phyloP scores from a whole-genome alignment of 1,284 basidiomycete species.

The Leccinum fuscescens region DNA sequence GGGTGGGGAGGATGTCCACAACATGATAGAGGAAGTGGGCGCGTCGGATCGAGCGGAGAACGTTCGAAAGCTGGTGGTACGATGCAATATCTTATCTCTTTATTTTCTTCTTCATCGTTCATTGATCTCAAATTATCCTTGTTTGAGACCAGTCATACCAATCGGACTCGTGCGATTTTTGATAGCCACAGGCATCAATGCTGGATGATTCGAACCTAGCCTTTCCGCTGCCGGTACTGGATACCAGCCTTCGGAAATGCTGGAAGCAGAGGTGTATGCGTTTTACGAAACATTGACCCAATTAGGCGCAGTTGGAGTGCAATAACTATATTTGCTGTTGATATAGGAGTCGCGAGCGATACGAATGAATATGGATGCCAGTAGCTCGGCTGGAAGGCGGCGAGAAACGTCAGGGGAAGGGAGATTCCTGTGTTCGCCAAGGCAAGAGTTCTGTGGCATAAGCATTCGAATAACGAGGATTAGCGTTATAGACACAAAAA shows the following conservation, averaged over 20 bases:
- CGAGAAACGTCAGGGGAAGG: neutral
- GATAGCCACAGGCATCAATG: neutral
- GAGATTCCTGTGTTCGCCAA: neutral
- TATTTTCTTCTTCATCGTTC: neutral
- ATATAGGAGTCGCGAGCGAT: neutral
- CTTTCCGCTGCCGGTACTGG: no score
- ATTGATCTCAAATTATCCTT: neutral
- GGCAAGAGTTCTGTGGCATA: neutral
- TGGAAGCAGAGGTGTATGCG: neutral
- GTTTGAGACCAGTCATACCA: neutral
- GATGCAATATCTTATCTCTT: neutral
- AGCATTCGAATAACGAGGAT: no score
- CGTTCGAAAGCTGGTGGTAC: neutral
- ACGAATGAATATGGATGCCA: neutral
- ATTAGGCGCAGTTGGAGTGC: neutral
- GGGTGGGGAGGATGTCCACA: constrained; percentile 30
- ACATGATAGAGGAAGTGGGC: constrained; percentile 17
- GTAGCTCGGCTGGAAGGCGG: neutral
- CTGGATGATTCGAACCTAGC: neutral
- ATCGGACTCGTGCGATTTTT: neutral
- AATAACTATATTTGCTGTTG: neutral
- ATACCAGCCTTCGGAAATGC: neutral
- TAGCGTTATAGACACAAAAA: no score
- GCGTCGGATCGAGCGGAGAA: neutral
- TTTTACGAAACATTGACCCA: neutral